Conservation (phyloP, 768 basidiomycete genomes). For the Lentinula boryana region DNA sequence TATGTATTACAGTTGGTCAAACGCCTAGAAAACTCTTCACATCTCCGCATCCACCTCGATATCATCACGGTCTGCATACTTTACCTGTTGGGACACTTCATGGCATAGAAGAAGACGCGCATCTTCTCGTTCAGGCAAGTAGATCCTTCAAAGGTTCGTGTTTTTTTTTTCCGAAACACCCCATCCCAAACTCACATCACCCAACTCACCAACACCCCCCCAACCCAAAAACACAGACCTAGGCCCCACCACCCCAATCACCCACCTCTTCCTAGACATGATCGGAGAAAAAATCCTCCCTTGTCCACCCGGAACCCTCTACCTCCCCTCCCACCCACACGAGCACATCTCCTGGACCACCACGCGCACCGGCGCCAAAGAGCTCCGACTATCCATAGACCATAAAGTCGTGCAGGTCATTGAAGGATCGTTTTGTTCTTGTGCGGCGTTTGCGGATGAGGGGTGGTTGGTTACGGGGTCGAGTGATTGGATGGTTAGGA, state of each 20-base stretch:
- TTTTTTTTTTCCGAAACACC: too few species aligned
- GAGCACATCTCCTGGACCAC: conserved; percentile 69
- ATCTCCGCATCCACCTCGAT: conserved; percentile 67
- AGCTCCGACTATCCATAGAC: conserved; percentile 60
- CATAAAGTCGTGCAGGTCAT: conserved; percentile 70
- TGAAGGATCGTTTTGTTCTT: conserved; percentile 66
- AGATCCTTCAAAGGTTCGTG: conserved; percentile 49
- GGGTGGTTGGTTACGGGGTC: conserved; percentile 76
- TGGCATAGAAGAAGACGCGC: conserved; percentile 82
- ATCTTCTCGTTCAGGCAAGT: conserved; percentile 53
- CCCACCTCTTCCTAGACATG: conserved; percentile 49
- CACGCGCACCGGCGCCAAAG: conserved; percentile 36
- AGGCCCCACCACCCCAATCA: conserved; percentile 39
- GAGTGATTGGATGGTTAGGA: conserved; percentile 71
- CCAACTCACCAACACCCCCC: background rate
- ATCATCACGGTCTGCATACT: conserved; percentile 63
- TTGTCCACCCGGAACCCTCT: conserved; percentile 51
- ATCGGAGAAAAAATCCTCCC: conserved; percentile 57
- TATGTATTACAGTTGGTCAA: conserved; percentile 63
- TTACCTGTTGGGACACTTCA: conserved; percentile 67
- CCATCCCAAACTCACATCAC: background rate
- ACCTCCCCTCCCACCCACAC: conserved; percentile 52
- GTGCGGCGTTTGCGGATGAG: conserved; percentile 73
- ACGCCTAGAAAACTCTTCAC: conserved; percentile 85
- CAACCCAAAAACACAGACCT: conserved; percentile 30